Conservation (phyloP, 1,284 basidiomycete species). For the Mycosarcoma maydis region DNA sequence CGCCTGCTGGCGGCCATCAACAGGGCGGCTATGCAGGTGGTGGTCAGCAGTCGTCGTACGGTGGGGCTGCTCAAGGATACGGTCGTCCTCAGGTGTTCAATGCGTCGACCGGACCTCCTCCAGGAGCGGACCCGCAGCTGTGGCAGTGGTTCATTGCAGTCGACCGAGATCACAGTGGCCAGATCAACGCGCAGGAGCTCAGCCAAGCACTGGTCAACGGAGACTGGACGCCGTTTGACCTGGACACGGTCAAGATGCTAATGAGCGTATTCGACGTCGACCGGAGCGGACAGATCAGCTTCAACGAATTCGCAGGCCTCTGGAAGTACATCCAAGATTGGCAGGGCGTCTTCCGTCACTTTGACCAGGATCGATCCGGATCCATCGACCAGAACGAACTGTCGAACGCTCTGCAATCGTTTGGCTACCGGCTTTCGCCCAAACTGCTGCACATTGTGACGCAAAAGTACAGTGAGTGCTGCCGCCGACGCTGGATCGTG, state of each 20-base stretch:
- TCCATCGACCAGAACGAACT: slow-evolving; percentile 54
- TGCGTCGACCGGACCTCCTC: slow-evolving; percentile 48
- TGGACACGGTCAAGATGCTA: slow-evolving; percentile 62
- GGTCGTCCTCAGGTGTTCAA: slow-evolving; percentile 47
- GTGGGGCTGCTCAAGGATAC: slow-evolving; percentile 11
- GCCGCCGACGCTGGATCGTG: not conserved
- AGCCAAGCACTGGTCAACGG: slow-evolving; percentile 60
- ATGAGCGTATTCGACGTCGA: slow-evolving; percentile 61
- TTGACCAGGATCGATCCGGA: slow-evolving; percentile 53
- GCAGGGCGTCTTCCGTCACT: slow-evolving; percentile 59
- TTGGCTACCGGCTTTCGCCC: slow-evolving; percentile 57
- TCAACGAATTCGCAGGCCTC: slow-evolving; percentile 57
- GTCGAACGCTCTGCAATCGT: slow-evolving; percentile 48
- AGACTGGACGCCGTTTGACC: slow-evolving; percentile 58
- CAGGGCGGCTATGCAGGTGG: slow-evolving; percentile 24
- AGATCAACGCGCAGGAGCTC: slow-evolving; percentile 55
- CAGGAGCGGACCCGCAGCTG: slow-evolving; percentile 59
- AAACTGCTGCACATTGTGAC: slow-evolving; percentile 50
- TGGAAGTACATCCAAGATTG: slow-evolving; percentile 63
- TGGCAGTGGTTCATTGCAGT: slow-evolving; percentile 62
- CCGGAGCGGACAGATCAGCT: slow-evolving; percentile 56
- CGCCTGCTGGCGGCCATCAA: slow-evolving; percentile 21
- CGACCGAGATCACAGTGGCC: slow-evolving; percentile 52
- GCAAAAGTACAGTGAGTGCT: slow-evolving; percentile 59
- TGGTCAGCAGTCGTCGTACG: slow-evolving; percentile 13